Conservation (phyloP, 2,329 filamentous ascomycete genomes). For the Alternaria ventricosa region DNA sequence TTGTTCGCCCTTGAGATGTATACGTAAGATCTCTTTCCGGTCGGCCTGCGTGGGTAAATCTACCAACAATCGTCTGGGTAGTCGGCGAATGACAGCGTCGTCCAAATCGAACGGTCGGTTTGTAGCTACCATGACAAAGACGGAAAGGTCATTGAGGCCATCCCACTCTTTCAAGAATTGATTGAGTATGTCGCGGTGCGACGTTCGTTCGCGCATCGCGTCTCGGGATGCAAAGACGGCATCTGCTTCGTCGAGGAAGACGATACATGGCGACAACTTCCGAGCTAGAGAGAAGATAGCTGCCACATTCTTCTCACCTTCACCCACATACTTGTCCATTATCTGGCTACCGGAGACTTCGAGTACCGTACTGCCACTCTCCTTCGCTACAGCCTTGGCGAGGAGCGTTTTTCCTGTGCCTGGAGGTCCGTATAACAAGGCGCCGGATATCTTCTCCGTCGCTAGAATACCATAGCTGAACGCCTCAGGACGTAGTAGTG, state of each 20-base stretch:
- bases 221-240: slow-evolving; percentile 83
- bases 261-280: slow-evolving; percentile 88
- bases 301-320: slow-evolving; percentile 92
- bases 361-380: slow-evolving; percentile 72
- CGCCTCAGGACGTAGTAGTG: slow-evolving; percentile 86
- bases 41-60: slow-evolving; percentile 73
- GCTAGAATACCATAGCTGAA: slow-evolving; percentile 94
- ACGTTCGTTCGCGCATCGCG: slow-evolving; percentile 68
- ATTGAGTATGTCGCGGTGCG: slow-evolving; percentile 89
- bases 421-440: slow-evolving; percentile 86
- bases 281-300: slow-evolving; percentile 91
- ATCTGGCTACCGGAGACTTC: slow-evolving; percentile 91
- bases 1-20: slow-evolving; percentile 72
- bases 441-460: slow-evolving; percentile 87
- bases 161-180: slow-evolving; percentile 98
- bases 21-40: slow-evolving; percentile 70
- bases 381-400: slow-evolving; percentile 69
- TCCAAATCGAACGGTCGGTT: slow-evolving; percentile 96
- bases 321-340: slow-evolving; percentile 95
- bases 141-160: slow-evolving; percentile 79
- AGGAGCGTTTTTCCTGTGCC: slow-evolving; percentile 70
- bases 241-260: slow-evolving; percentile 97
- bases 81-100: slow-evolving; percentile 78
- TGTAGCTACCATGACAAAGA: slow-evolving; percentile 98
- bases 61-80: slow-evolving; percentile 75